These are phyloP conservation scores for Zanthoxylum bungeanum DNA, from an alignment of 345 rosid species.

Conservation along the genomic window DNA sequence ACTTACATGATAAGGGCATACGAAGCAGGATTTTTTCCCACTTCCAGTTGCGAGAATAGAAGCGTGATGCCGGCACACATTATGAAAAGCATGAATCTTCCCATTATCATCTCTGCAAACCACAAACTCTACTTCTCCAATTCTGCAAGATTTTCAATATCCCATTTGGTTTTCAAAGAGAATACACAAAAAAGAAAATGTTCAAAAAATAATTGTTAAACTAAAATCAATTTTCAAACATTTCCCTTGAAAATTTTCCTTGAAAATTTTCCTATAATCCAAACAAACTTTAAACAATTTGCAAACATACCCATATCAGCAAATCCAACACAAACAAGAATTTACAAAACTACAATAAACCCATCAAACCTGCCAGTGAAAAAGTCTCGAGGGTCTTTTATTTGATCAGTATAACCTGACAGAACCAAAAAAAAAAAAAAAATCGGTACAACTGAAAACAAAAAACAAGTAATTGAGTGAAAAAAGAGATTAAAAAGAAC, in stretches of 20 bases:
- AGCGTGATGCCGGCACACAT: constrained; percentile 93
- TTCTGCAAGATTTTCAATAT: constrained; percentile 30
- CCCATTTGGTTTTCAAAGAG: neutral
- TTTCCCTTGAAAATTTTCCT: too few relatives aligned
- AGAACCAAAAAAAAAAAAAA: too few relatives aligned
- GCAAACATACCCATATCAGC: neutral
- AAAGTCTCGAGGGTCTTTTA: constrained; percentile 58
- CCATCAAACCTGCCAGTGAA: constrained; percentile 74
- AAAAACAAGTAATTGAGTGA: neutral
- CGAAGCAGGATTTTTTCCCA: constrained; percentile 75
- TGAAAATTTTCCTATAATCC: neutral
- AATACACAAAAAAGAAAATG: neutral
- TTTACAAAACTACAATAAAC: neutral
- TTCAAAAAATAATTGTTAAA: neutral
- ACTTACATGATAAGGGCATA: constrained; percentile 91
- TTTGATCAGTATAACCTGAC: constrained; percentile 67
- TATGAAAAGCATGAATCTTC: constrained; percentile 68
- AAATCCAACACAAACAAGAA: neutral
- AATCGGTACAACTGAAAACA: too few relatives aligned
- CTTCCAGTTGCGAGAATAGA: constrained; percentile 74
- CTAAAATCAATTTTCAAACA: neutral
- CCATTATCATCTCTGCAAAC: constrained; percentile 78
- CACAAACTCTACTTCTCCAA: constrained; percentile 71
- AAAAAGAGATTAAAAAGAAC: constrained; percentile 8
- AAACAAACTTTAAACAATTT: neutral